phyloP scores from a whole-genome alignment of 2,329 filamentous ascomycete genomes.

The Phyllosticta citriasiana region DNA sequence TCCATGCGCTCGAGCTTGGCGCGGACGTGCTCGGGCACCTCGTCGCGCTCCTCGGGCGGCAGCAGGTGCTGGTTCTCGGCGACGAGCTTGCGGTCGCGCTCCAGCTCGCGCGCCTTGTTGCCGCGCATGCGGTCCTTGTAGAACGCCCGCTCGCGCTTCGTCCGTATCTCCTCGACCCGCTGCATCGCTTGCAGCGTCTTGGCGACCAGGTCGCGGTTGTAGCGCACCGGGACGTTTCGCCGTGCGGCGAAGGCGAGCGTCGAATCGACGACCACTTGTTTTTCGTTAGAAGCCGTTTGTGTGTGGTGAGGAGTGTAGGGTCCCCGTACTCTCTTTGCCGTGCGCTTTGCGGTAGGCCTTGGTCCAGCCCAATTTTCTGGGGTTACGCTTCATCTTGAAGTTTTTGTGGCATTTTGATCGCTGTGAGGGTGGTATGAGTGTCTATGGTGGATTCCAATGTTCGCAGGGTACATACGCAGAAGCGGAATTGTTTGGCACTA shows the following conservation, averaged over 20 bases:
- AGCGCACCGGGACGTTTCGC: constrained; percentile 88
- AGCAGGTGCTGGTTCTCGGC: constrained; percentile 88
- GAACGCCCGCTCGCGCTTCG: constrained; percentile 77
- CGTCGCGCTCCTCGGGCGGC: constrained; percentile 40
- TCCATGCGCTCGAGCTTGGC: constrained; percentile 11
- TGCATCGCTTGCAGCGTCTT: constrained; percentile 90
- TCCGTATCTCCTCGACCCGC: constrained; percentile 75
- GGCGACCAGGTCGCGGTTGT: constrained; percentile 83
- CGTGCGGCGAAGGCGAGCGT: constrained; percentile 86
- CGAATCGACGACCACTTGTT: constrained; percentile 75
- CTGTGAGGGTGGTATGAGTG: background rate
- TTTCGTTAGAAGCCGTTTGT: constrained; percentile 13
- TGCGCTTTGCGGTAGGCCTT: constrained; percentile 81
- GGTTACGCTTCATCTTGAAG: constrained; percentile 98
- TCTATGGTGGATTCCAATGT: constrained; percentile 18
- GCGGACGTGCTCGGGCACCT: constrained; percentile 9
- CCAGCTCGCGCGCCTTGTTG: constrained; percentile 73
- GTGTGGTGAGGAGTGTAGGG: constrained; percentile 18
- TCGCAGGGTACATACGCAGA: constrained; percentile 50
- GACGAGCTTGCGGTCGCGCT: constrained; percentile 76
- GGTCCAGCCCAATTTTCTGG: constrained; percentile 92
- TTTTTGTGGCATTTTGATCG: constrained; percentile 52
- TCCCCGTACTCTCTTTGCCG: constrained; percentile 53
- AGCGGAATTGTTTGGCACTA: constrained; percentile 50
- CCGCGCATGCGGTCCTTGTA: constrained; percentile 91